These are phyloP conservation scores for Penicillium sp. DNA, from an alignment of 2,329 filamentous ascomycete species.

Conservation along the genomic window DNA sequence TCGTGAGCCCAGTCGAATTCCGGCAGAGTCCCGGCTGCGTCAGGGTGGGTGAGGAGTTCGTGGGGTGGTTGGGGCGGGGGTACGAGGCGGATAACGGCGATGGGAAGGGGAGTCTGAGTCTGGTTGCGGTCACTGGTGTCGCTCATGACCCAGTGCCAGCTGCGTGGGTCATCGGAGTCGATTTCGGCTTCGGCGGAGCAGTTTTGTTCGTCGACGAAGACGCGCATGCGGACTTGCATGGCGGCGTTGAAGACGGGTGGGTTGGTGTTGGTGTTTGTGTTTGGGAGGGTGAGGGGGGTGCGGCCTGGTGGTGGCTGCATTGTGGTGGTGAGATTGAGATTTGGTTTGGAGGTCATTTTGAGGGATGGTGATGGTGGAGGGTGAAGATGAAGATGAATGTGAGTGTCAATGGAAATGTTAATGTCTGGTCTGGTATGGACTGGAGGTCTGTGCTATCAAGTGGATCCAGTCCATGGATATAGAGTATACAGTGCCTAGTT, in stretches of 20 bases:
- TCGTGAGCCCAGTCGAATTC: conserved; percentile 61
- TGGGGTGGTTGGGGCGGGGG: conserved; percentile 77
- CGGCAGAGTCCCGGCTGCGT: conserved; percentile 19
- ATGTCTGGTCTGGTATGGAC: too few relatives aligned
- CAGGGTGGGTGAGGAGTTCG: conserved; percentile 37
- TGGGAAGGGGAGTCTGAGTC: too few relatives aligned
- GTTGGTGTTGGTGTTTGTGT: conserved; percentile 28
- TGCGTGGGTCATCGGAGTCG: conserved; percentile 77
- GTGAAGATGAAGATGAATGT: too few relatives aligned
- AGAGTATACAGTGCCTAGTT: too few relatives aligned
- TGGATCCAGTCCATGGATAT: too few relatives aligned
- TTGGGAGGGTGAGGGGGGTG: conserved; percentile 28
- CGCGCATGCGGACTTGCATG: conserved; percentile 60
- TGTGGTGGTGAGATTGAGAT: conserved; percentile 17
- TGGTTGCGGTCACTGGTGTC: conserved; percentile 48
- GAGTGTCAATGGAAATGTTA: too few relatives aligned
- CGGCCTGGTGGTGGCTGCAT: conserved; percentile 32
- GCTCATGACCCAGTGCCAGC: conserved; percentile 77
- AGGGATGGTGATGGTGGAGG: too few relatives aligned
- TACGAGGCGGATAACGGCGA: conserved; percentile 78
- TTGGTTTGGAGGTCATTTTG: not conserved
- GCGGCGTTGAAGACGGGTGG: conserved; percentile 64
- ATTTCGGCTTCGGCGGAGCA: conserved; percentile 70
- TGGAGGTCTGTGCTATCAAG: not conserved
- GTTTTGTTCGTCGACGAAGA: conserved; percentile 63